Evolutionary conservation across 2,329 filamentous ascomycete genomes (phyloP).

Genomic region (Aspergillus transmontanensis): DNA sequence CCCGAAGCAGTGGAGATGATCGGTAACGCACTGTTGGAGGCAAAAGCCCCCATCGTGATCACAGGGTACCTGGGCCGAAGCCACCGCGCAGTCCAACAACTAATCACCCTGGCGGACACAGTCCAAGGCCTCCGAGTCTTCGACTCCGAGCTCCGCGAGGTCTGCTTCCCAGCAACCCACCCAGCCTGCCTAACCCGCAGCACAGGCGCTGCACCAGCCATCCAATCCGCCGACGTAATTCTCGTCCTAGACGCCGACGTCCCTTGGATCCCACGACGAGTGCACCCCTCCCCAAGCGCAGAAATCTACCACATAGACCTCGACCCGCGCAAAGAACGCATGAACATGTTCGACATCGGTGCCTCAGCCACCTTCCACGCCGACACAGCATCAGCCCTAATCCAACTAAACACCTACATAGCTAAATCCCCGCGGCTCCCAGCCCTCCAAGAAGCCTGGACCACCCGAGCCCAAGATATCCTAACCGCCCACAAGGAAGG

Average conservation of each 20-base stretch:
- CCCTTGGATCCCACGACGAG: constrained; percentile 71
- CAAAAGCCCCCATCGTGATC: constrained; percentile 50
- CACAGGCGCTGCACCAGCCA: constrained; percentile 68
- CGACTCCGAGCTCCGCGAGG: constrained; percentile 52
- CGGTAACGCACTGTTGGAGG: constrained; percentile 42
- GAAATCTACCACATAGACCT: constrained; percentile 66
- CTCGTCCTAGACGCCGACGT: constrained; percentile 84
- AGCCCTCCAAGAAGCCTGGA: not conserved
- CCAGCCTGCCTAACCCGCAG: constrained; percentile 52
- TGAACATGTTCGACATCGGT: constrained; percentile 16
- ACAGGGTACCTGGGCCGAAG: constrained; percentile 53
- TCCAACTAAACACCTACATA: constrained; percentile 11
- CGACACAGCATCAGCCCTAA: constrained; percentile 5
- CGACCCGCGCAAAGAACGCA: constrained; percentile 60
- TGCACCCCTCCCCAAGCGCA: constrained; percentile 32
- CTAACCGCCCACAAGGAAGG: not conserved
- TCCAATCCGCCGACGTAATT: constrained; percentile 78
- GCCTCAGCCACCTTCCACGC: constrained; percentile 12
- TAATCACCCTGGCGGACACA: constrained; percentile 50
- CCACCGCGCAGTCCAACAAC: constrained; percentile 40
- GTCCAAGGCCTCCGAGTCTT: constrained; percentile 53
- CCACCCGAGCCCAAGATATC: not conserved
- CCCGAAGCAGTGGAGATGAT: constrained; percentile 39
- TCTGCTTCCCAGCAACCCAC: constrained; percentile 50
- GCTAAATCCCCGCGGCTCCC: not conserved